Conservation (phyloP, 306 rosid species). For the Morella rubra region DNA sequence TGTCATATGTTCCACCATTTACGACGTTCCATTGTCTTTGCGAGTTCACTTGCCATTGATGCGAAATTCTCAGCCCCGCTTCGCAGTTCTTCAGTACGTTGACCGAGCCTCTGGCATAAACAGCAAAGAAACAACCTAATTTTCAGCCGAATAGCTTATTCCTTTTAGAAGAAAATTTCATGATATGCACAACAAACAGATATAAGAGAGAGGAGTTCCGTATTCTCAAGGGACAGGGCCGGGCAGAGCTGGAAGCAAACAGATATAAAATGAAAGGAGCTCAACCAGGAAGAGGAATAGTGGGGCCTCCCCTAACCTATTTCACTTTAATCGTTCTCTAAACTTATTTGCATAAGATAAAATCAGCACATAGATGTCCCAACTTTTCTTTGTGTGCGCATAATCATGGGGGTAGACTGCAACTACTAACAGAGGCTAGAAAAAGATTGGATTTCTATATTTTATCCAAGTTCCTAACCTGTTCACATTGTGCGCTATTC, state of each 20-base stretch:
- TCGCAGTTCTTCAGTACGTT: conserved; percentile 63
- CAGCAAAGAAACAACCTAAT: conserved; percentile 22
- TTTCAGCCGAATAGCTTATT: neutral
- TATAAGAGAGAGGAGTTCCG: neutral
- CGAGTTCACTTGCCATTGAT: conserved; percentile 74
- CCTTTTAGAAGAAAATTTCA: neutral
- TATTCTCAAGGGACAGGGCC: too few species aligned
- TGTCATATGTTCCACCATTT: conserved; percentile 89
- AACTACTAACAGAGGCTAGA: neutral
- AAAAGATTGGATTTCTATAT: neutral
- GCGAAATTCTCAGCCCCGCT: conserved; percentile 80
- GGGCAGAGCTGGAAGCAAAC: neutral
- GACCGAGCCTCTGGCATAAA: conserved; percentile 52
- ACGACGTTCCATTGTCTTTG: conserved; percentile 78
- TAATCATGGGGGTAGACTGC: neutral
- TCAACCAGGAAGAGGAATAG: neutral
- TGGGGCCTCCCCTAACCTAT: neutral
- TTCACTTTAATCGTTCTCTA: neutral
- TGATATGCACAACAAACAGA: neutral
- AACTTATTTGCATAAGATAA: neutral
- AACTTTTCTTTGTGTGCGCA: neutral
- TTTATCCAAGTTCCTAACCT: neutral
- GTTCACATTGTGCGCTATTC: neutral
- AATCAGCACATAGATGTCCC: neutral
- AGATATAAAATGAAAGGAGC: neutral